Base-by-base conservation (phyloP, 306 rosid species). In the Neltuma alba region DNA sequence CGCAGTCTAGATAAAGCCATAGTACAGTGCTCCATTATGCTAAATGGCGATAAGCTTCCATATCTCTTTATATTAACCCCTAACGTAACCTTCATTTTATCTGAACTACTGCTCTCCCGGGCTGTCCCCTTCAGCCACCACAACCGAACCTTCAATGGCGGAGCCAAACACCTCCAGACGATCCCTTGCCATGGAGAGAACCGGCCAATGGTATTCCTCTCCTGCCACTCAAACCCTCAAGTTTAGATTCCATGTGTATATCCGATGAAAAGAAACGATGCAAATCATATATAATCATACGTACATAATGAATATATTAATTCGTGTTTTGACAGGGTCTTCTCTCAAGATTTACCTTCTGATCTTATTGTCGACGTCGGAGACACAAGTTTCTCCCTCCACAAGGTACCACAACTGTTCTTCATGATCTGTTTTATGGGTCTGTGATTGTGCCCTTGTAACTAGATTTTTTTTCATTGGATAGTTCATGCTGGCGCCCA, bases 181-280 rank as follows among this genome's bases (percentile, higher is more conserved):
- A 57, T 88, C 98, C 74, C 81, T 80, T 36, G 98, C 98, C 85
- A 89, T 94, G 98, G 97, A 91, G 83, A 90, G 98, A 89, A 91
- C 97, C 0, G 97, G 92, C 55, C 97, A 92, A 73, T 94, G 98
- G 98, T 94, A 88, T 58, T 28, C 9, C 33, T 47, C 28, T 71
- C 45, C 41, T 36, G 31, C 71, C 5, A n/a, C 47, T 69, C 67
- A n/a, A 71, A 33, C 16, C 62, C 10, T 48, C 69, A 34, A 31
- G 6, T 42, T 40, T 25, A 38, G 18, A 41, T 69, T 27, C 55
- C 27, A 23, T 70, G 28, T 60, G 27, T 63, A 23, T 60, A 23
- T n/a, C 68, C 23, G 5, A 38, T 20, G 30, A 38, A 13, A 23
- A 6, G 12, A 25, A 27, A 70, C 7, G 25, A 23, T 21, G 20